Conservation (phyloP, 768 basidiomycete species). For the Lenzites betulinus region DNA sequence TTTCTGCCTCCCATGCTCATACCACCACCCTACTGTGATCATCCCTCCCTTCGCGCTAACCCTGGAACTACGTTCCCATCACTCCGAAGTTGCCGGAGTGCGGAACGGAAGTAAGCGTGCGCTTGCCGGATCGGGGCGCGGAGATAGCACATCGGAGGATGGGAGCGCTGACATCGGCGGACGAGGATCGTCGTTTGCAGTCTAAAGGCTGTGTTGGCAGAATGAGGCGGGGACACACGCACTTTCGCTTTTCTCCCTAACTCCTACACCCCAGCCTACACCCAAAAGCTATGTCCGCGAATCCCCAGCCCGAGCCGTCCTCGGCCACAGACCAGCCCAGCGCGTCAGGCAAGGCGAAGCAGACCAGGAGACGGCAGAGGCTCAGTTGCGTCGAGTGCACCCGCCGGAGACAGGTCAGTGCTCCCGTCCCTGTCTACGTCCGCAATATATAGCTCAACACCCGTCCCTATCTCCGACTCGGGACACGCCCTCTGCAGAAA, state of each 20-base stretch:
- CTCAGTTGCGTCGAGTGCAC: slow-evolving; percentile 60
- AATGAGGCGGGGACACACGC: too few species aligned
- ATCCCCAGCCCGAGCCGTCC: neutral
- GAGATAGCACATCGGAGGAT: too few species aligned
- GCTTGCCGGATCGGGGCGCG: too few species aligned
- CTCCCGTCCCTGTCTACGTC: neutral
- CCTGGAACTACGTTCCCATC: too few species aligned
- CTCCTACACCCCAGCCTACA: neutral
- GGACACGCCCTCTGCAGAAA: slow-evolving; percentile 45
- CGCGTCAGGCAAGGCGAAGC: slow-evolving; percentile 44
- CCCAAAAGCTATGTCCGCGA: too few species aligned
- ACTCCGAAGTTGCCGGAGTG: too few species aligned
- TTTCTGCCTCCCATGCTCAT: too few species aligned
- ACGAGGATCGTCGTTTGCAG: too few species aligned
- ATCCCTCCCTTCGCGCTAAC: too few species aligned
- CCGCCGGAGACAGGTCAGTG: slow-evolving; percentile 53
- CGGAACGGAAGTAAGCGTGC: too few species aligned
- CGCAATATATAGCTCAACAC: slow-evolving; percentile 2
- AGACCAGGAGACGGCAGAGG: slow-evolving; percentile 50
- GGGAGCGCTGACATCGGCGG: too few species aligned
- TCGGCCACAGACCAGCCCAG: neutral
- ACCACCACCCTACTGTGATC: too few species aligned
- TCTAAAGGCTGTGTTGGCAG: neutral
- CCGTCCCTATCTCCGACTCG: slow-evolving; percentile 3
- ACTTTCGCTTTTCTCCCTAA: neutral